phyloP scores from a whole-genome alignment of 768 basidiomycete genomes.

The Punctularia strigosozonata region DNA sequence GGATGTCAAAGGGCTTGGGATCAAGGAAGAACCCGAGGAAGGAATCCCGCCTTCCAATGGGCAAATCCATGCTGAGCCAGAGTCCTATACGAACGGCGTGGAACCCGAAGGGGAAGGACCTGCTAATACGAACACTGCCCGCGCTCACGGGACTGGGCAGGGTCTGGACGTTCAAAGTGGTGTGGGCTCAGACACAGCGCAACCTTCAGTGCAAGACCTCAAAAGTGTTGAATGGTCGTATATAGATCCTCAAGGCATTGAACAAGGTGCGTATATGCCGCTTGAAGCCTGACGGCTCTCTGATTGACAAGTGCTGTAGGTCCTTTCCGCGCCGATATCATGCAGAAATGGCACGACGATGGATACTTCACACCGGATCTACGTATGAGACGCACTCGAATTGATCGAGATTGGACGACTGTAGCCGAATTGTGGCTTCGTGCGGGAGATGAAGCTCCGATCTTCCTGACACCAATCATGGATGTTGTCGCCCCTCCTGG shows the following conservation, averaged over 20 bases:
- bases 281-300: no score
- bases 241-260: conserved; percentile 81
- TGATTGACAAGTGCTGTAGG: no score
- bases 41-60: no score
- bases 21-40: conserved; percentile 59
- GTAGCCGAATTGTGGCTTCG: conserved; percentile 47
- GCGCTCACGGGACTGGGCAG: no score
- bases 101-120: no score
- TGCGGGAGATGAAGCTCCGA: conserved; percentile 39
- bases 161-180: no score
- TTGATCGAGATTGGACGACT: conserved; percentile 58
- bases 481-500: conserved; percentile 39
- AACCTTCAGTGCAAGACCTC: conserved; percentile 43
- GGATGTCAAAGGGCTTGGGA: conserved; percentile 32
- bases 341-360: conserved; percentile 93
- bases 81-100: not conserved
- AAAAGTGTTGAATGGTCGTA: conserved; percentile 79
- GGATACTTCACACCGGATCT: conserved; percentile 81
- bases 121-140: no score
- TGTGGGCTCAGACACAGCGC: no score
- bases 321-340: conserved; percentile 77
- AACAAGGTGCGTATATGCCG: conserved; percentile 55
- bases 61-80: conserved; percentile 1
- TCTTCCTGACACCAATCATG: conserved; percentile 48
- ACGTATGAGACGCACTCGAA: conserved; percentile 68